Base-by-base conservation (phyloP, 2,329 filamentous ascomycete species). In the Alternaria triticina region DNA sequence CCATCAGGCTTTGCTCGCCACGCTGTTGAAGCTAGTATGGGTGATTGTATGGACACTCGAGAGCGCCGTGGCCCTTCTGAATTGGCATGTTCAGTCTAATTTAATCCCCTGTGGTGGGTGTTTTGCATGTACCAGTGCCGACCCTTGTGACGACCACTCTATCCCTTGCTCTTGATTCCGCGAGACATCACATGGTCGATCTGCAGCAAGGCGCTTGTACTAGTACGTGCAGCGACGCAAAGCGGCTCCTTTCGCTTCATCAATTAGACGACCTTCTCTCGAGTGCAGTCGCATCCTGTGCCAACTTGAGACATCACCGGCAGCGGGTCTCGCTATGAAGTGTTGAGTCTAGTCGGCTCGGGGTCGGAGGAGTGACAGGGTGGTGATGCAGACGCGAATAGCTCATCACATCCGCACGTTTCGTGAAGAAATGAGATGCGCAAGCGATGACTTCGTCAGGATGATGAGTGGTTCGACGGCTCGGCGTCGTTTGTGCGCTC, bases 191-290 rank as follows among this genome's bases (percentile, higher is more conserved):
- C 68, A 49, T 62, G 67, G 66, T 55, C 69, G 68, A 70, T 68
- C 62, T 71, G 67, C 70, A 55, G 66, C 69, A 72, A 64, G 68
- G 55, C 71, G 68, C 59, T 69, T 68, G 67, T 64, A 62, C 54
- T 62, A 68, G 69, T 70, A 70, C 70, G 72, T 74, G 75, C 74
- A 70, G 64, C 62, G 59, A 65, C 64, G 70, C 70, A 64, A 72
- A 74, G 74, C 74, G 73, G 73, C 74, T 77, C 70, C 70, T 55
- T 65, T 54, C 57, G 54, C 43, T 50, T 59, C 45, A 64, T 54
- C 59, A 47, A 51, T 40, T 52, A 52, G 49, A 52, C 49, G 49
- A 36, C 28, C 30, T 52, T 30, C 49, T n/a, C 22, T 17, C 30
- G 49, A 23, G 49, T n/a, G 13, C 15, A 52, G 20, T 36, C 49